Base-by-base conservation (phyloP, 1,284 basidiomycete genomes). In the Takashimella koratensis region DNA sequence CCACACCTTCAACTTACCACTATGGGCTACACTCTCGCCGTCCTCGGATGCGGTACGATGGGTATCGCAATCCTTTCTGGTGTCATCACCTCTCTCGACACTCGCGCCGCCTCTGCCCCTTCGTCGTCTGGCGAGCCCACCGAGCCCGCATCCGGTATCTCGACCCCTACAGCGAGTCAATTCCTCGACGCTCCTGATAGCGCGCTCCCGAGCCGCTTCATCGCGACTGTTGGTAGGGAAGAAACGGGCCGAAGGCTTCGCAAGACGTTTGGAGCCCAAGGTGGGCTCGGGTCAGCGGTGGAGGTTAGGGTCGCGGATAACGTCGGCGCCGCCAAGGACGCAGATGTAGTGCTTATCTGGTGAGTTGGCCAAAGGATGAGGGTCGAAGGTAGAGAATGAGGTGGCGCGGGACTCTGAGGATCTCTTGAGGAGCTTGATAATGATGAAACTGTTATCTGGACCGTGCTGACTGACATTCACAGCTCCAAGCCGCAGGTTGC, bases 21-120 rank as follows among this genome's bases (percentile, higher is more conserved):
- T 8, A 79, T 79, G 78, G 78, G 77, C 39, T 79, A 79, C 65
- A 79, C 76, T 56, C 70, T 79, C 36, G 76, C 77, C 52, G 74
- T 79, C 27, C 63, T 79, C 90, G 93, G 93, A 81, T 98, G 96
- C 77, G 96, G 96, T 54, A 98, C 96, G 5, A 98, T 99, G 96
- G 96, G 96, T 53, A 79, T 98, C 61, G 93, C 96, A 56, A 84
- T 99, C 71, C 83, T 96, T 45, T 96, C 94, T 25, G 96, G 74
- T 30, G 72, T 74, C 45, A 62, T 77, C 48, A 54, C 66, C 27
- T 65, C 76, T 21, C 61, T 77, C 53, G 64, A 75, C 60, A 25
- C 67, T 48, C 59, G 72, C 64, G 50, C 73, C 27, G 60, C 62
- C 44, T 50, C 57, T 40, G 53, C 44, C 52, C 51, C 56, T 27